phyloP scores from a whole-genome alignment of 495 filamentous ascomycete species.

The Cryomyces minteri region DNA sequence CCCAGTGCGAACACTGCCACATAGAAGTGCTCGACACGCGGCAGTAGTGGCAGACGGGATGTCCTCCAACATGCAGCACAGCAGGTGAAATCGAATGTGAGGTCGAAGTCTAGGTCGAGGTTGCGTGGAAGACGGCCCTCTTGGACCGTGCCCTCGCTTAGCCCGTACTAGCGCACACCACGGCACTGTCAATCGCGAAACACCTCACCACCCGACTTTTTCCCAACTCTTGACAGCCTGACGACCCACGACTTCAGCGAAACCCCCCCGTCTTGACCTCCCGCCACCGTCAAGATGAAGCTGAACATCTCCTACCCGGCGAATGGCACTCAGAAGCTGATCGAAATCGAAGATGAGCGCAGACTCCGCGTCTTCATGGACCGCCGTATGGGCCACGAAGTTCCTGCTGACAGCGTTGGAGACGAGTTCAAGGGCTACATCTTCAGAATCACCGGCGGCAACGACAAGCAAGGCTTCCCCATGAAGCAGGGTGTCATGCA shows the following conservation, averaged over 20 bases:
- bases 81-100: no score
- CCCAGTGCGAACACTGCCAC: no score
- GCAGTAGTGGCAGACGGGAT: no score
- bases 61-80: no score
- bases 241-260: neutral
- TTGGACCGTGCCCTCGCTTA: no score
- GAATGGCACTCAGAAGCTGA: constrained; percentile 97
- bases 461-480: constrained; percentile 99
- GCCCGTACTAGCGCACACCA: no score
- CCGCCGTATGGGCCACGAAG: constrained; percentile 94
- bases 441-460: constrained; percentile 95
- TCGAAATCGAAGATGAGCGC: constrained; percentile 98
- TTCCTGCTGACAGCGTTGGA: constrained; percentile 80
- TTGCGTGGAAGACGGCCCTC: no score
- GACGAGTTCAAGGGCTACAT: constrained; percentile 99
- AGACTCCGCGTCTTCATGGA: constrained; percentile 74
- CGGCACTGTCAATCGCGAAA: no score
- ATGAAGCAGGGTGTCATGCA: constrained; percentile 99
- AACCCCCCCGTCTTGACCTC: constrained; percentile 14
- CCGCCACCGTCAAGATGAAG: constrained; percentile 47
- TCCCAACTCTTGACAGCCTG: no score
- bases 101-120: no score
- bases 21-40: no score
- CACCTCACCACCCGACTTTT: no score
- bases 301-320: constrained; percentile 96